Base-by-base conservation (phyloP, 2,329 filamentous ascomycete species). In the Beauveria australis region DNA sequence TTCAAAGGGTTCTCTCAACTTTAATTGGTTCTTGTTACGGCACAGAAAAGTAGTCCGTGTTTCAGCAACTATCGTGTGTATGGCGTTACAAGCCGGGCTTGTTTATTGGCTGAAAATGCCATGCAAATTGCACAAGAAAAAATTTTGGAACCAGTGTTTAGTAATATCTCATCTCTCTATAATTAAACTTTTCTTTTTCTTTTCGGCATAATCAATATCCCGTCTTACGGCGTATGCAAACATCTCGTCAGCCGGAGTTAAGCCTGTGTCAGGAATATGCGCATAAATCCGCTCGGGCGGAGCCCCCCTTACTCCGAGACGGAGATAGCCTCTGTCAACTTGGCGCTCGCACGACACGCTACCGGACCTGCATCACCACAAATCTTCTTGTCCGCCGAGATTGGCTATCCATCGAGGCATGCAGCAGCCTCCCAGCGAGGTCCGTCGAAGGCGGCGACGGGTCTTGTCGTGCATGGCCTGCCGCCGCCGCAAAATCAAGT, bases 401-500 rank as follows among this genome's bases (percentile, higher is more conserved):
- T 5, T 37, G 33, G 33, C 24, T n/a, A 7, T 14, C 24, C 24
- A 53, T 55, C 24, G 24, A 8, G 41, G 44, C 28, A 53, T 59
- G 57, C 47, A 59, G 57, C 48, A 47, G 28, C 40, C 26, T 46
- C 57, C 47, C 16, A 53, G 28, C 48, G 24, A 46, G 33, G 57
- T 60, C 12, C 48, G 57, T 16, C 48, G 57, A 19, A 41, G 57
- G 5, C 37, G 49, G 5, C 57, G 58, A 9, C 49, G 51, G 19
- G 51, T 60, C 16, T 30, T 60, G 14, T 78, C 77, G 0, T 79
- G 77, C 61, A 63, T 75, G 18, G 70, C 75, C 62, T 79, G 77
- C 65, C 70, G 77, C 19, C 72, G 74, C 19, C 72, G 76, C 43
- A 79, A 79, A 65, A 72, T 79, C 67, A 77, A 76, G 57, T 79